phyloP scores from a whole-genome alignment of 75 land plant species.

The Picea sitchensis region DNA sequence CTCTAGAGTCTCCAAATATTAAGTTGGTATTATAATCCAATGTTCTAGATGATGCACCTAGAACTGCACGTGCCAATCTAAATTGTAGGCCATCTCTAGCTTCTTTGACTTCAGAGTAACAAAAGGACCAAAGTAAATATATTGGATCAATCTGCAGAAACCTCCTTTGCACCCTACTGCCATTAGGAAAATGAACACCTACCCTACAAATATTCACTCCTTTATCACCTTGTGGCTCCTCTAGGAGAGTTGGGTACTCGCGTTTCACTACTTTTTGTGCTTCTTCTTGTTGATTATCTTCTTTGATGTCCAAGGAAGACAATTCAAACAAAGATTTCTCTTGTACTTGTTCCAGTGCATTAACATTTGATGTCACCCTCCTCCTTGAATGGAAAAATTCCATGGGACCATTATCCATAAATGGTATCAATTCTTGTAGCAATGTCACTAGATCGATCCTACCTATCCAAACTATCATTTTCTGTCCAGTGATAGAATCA shows the following conservation, averaged over 20 bases:
- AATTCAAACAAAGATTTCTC: too few species aligned
- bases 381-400: constrained; percentile 40
- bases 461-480: constrained; percentile 86
- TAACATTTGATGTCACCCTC: constrained; percentile 12
- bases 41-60: constrained; percentile 49
- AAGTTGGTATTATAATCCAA: constrained; percentile 53
- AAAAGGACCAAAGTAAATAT: constrained; percentile 95
- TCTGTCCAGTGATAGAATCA: constrained; percentile 96
- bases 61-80: constrained; percentile 67
- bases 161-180: constrained; percentile 73
- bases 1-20: constrained; percentile 65
- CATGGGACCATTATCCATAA: constrained; percentile 81
- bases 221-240: constrained; percentile 64
- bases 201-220: constrained; percentile 52
- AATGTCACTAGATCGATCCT: constrained; percentile 82
- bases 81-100: constrained; percentile 47
- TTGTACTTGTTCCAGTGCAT: background rate
- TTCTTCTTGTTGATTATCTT: too few species aligned
- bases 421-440: constrained; percentile 66
- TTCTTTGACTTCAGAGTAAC: constrained; percentile 63
- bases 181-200: constrained; percentile 89
- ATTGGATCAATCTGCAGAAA: constrained; percentile 73
- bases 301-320: too few species aligned
- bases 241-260: constrained; percentile 71
- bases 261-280: too few species aligned